phyloP scores from a whole-genome alignment of 1,284 basidiomycete species.

The Trametes versicolor region DNA sequence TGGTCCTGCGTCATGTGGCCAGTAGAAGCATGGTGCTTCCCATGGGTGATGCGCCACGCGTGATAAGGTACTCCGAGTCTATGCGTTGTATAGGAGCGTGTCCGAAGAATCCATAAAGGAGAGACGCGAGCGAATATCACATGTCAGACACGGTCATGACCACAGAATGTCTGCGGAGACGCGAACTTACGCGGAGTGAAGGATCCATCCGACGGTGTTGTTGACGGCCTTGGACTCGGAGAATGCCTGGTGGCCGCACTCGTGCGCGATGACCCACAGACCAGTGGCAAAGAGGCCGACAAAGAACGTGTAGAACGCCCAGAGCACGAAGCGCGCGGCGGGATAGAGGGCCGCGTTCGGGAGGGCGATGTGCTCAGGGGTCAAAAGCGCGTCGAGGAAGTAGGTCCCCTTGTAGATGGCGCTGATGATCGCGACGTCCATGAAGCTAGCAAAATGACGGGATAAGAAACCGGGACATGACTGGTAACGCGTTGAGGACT shows the following conservation, averaged over 20 bases:
- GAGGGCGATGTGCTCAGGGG: conserved; percentile 63
- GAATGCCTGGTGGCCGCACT: conserved; percentile 97
- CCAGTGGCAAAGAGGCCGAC: conserved; percentile 62
- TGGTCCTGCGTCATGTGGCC: conserved; percentile 78
- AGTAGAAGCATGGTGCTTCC: conserved; percentile 96
- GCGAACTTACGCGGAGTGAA: conserved; percentile 83
- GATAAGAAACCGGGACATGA: conserved; percentile 22
- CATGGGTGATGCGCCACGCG: conserved; percentile 83
- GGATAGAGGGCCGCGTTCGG: conserved; percentile 74
- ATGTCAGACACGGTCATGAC: conserved; percentile 35
- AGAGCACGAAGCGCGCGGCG: conserved; percentile 74
- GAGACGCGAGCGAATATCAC: conserved; percentile 35
- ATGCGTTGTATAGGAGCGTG: conserved; percentile 10
- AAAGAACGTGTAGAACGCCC: conserved; percentile 86
- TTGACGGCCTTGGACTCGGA: conserved; percentile 96
- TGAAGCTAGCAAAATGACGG: conserved; percentile 57
- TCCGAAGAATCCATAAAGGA: not conserved
- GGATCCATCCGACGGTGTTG: conserved; percentile 93
- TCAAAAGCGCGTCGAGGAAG: conserved; percentile 74
- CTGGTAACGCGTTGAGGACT: conserved; percentile 38
- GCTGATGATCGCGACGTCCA: conserved; percentile 80
- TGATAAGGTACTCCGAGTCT: conserved; percentile 44
- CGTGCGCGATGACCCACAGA: conserved; percentile 69
- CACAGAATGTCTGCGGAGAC: conserved; percentile 9
- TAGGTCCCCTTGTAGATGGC: conserved; percentile 76